Conservation (phyloP, 257 asterid genomes). For the Fraxinus anomala region DNA sequence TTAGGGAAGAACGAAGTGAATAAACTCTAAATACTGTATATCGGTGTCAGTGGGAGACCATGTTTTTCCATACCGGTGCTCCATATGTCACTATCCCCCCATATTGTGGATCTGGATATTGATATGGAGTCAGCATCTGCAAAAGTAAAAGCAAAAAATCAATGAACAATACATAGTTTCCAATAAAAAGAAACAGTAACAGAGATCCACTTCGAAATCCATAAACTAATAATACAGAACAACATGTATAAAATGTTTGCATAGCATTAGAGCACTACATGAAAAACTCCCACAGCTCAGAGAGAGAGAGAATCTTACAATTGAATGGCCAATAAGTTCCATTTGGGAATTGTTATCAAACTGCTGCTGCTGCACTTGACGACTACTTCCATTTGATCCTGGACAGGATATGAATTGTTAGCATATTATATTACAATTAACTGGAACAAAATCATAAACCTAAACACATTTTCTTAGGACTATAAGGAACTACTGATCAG, state of each 20-base stretch:
- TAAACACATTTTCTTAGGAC: too few relatives aligned
- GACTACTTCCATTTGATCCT: slow-evolving; percentile 52
- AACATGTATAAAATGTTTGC: neutral
- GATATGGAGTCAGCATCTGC: slow-evolving; percentile 78
- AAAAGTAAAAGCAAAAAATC: slow-evolving; percentile 18
- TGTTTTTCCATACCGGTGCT: slow-evolving; percentile 57
- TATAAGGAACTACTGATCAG: neutral
- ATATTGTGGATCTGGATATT: slow-evolving; percentile 64
- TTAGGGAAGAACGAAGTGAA: neutral
- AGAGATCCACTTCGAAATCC: neutral
- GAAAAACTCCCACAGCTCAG: slow-evolving; percentile 7
- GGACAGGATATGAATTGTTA: slow-evolving; percentile 24
- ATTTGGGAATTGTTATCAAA: slow-evolving; percentile 51
- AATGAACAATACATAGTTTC: neutral
- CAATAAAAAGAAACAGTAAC: neutral
- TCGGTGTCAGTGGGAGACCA: slow-evolving; percentile 1
- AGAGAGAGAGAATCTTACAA: slow-evolving; percentile 46
- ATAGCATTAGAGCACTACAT: slow-evolving; percentile 2
- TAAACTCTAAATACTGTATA: neutral
- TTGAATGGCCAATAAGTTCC: slow-evolving; percentile 80
- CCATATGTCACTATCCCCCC: slow-evolving; percentile 67
- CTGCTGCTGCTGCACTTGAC: slow-evolving; percentile 47
- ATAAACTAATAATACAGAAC: neutral
- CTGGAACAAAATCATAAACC: slow-evolving; percentile 7
- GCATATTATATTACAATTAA: slow-evolving; percentile 24